Conservation (phyloP, 306 rosid genomes). For the Dalbergia oliveri region DNA sequence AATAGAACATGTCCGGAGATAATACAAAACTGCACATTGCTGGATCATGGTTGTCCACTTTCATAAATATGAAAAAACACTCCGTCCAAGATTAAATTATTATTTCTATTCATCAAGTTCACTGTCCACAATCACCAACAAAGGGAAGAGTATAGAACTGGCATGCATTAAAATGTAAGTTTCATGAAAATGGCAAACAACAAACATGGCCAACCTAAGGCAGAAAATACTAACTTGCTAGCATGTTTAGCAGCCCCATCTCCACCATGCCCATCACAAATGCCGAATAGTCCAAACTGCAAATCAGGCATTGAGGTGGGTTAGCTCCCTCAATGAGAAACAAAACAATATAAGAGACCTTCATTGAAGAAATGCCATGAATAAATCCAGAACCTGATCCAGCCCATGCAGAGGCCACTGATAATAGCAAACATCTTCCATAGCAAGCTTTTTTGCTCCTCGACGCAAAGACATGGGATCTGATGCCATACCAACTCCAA, state of each 20-base stretch:
- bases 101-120: constrained; percentile 16
- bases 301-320: constrained; percentile 50
- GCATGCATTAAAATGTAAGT: constrained; percentile 13
- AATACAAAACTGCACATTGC: constrained; percentile 13
- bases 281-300: constrained; percentile 94
- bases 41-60: constrained; percentile 18
- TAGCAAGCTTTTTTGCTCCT: constrained; percentile 89
- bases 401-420: constrained; percentile 97
- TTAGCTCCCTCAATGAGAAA: constrained; percentile 49
- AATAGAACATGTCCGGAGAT: constrained; percentile 27
- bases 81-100: background rate
- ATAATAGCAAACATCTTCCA: constrained; percentile 95
- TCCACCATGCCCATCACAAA: constrained; percentile 98
- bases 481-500: constrained; percentile 91
- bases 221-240: constrained; percentile 81
- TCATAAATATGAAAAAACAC: constrained; percentile 14
- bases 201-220: constrained; percentile 47
- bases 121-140: constrained; percentile 12
- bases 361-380: constrained; percentile 16
- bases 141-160: constrained; percentile 21
- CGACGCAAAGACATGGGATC: constrained; percentile 98
- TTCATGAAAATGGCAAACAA: constrained; percentile 34
- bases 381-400: constrained; percentile 73
- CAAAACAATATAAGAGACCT: constrained; percentile 31
- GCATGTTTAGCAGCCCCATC: constrained; percentile 90